Evolutionary conservation across 495 filamentous ascomycete species (phyloP), one percentile per base, ranked within the genome.

Genomic region (Podospora pseudoanserina): DNA sequence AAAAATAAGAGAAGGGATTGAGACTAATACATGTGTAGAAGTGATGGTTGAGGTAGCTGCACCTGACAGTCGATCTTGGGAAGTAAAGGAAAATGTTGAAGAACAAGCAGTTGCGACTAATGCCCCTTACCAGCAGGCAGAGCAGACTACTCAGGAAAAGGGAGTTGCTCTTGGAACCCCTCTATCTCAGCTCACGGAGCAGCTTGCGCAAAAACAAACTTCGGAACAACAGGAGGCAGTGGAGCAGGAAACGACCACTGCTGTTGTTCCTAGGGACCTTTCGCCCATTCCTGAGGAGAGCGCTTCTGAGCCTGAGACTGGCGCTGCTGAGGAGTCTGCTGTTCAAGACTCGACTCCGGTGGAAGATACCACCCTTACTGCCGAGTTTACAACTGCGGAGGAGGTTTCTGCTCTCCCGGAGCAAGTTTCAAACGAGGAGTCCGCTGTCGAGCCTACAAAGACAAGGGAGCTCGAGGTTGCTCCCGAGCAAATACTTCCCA

Each of bases 1-100:
- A 49, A 16, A 16, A 18, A 76, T 32, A 32, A 32, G 30, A 68
- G 54, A 72, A 70, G 63, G 71, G 68, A 18, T 26, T 26, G 23
- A 58, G 18, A 19, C 55, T 26, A 26, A 19, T 26, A 23, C 18
- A 9, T 58, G n/a, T 26, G 55, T 20, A 58, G 23, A 19, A 9
- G n/a, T 18, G 55, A 26, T 4, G 55, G 16, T 6, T 56, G 58
- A 60, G 27, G 58, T 23, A 5, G 19, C 16, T 60, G 58, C 30
- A 32, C 7, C 30, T 32, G 30, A 32, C 4, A 7, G 30, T 4
- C 30, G 4, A 5, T 32, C 3, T 7, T 7, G 4, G 7, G 4
- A 5, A 23, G 56, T 20, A 23, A 15, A 4, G n/a, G 56, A 27
- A 3, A 27, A 11, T 9, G 26, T 59, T 59, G 19, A 59, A 27